phyloP scores from a whole-genome alignment of 208 protist species.

The Zelonia costaricensis region DNA sequence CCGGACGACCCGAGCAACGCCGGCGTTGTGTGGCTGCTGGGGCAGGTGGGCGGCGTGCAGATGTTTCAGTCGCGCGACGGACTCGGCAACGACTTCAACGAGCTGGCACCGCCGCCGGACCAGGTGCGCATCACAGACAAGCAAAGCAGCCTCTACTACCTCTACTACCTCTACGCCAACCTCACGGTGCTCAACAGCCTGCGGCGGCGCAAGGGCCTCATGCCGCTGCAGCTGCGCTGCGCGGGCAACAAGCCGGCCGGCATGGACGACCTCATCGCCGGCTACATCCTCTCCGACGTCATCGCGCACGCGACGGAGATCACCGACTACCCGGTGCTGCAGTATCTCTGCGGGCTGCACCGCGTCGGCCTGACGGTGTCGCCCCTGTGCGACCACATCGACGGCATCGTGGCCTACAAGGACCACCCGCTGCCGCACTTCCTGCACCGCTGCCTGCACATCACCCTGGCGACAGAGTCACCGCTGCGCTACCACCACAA shows the following conservation, averaged over 20 bases:
- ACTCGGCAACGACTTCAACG: conserved; percentile 65
- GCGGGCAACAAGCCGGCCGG: conserved; percentile 87
- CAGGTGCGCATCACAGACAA: conserved; percentile 74
- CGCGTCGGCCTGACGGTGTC: conserved; percentile 97
- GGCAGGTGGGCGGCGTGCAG: conserved; percentile 82
- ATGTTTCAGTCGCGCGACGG: conserved; percentile 78
- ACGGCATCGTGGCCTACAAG: conserved; percentile 94
- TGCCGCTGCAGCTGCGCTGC: conserved; percentile 91
- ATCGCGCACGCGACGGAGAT: conserved; percentile 97
- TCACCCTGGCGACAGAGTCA: conserved; percentile 97
- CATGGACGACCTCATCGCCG: conserved; percentile 91
- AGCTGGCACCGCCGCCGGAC: conserved; percentile 37
- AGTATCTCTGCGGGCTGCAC: conserved; percentile 97
- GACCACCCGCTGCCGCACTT: conserved; percentile 95
- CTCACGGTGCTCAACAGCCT: conserved; percentile 95
- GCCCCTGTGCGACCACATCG: conserved; percentile 96
- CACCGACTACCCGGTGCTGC: conserved; percentile 93
- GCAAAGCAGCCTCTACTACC: conserved; percentile 97
- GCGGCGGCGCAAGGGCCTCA: conserved; percentile 65
- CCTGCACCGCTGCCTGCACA: conserved; percentile 94
- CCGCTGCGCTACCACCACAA: conserved; percentile 93
- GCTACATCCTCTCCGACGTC: conserved; percentile 93
- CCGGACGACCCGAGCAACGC: conserved; percentile 79
- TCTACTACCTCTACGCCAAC: conserved; percentile 98
- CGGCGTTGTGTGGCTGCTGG: conserved; percentile 88